Conservation (phyloP, 2,329 filamentous ascomycete genomes). For the Lithohypha guttulata region DNA sequence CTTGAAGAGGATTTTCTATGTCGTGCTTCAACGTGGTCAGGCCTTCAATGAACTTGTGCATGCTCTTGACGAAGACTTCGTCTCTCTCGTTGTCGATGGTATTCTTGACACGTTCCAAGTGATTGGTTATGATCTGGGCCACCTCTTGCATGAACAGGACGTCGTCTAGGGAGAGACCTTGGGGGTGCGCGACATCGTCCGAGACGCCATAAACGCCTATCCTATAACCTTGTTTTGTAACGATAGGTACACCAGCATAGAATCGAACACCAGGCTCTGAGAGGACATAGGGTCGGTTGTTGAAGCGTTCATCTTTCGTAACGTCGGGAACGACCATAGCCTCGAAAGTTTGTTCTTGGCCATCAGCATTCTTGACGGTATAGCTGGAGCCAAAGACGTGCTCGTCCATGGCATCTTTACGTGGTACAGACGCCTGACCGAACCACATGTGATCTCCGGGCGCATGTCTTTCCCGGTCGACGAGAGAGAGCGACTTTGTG, state of each 20-base stretch:
- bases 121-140: slow-evolving; percentile 47
- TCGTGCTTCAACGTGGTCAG: slow-evolving; percentile 17
- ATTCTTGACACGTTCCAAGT: slow-evolving; percentile 47
- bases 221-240: slow-evolving; percentile 44
- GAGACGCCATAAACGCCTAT: slow-evolving; percentile 53
- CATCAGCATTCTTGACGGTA: slow-evolving; percentile 13
- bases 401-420: slow-evolving; percentile 22
- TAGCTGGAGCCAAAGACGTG: slow-evolving; percentile 17
- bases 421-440: slow-evolving; percentile 25
- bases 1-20: slow-evolving; percentile 24
- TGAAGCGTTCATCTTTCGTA: slow-evolving; percentile 29
- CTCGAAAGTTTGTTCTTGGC: slow-evolving; percentile 12
- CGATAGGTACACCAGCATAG: slow-evolving; percentile 52
- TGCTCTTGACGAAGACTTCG: slow-evolving; percentile 44
- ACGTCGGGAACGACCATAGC: slow-evolving; percentile 31
- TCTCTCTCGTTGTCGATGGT: slow-evolving; percentile 43
- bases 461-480: slow-evolving; percentile 21
- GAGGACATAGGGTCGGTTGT: slow-evolving; percentile 28
- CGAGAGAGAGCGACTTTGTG: slow-evolving; percentile 33
- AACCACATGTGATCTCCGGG: slow-evolving; percentile 24
- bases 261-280: slow-evolving; percentile 33
- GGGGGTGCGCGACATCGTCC: slow-evolving; percentile 43
- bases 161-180: slow-evolving; percentile 40
- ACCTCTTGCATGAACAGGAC: slow-evolving; percentile 47
- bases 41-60: slow-evolving; percentile 46